phyloP scores from a whole-genome alignment of 176 grass and related monocot genomes.

The Rhynchospora breviuscula region DNA sequence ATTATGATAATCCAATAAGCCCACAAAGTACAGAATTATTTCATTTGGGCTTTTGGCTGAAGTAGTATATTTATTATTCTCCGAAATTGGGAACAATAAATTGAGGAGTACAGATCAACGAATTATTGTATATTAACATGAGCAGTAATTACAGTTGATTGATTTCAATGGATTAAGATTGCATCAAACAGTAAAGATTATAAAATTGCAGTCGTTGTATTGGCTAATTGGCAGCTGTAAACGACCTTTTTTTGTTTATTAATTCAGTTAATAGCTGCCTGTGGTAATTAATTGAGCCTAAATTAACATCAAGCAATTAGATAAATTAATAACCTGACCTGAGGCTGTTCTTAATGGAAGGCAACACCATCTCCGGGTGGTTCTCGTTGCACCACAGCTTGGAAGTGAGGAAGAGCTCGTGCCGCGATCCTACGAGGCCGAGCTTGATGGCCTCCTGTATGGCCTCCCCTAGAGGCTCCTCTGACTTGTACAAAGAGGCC shows the following conservation, averaged over 20 bases:
- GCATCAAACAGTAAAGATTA: neutral
- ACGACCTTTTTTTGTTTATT: too few species aligned
- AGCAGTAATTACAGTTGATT: too few species aligned
- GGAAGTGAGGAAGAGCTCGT: slow-evolving; percentile 62
- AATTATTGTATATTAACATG: too few species aligned
- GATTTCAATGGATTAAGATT: neutral
- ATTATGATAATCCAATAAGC: too few species aligned
- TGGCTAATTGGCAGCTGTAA: too few species aligned
- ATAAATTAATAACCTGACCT: slow-evolving; percentile 25
- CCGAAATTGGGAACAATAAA: too few species aligned
- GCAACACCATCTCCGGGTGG: slow-evolving; percentile 51
- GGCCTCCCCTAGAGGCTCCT: slow-evolving; percentile 38
- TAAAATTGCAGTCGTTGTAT: neutral
- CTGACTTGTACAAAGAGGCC: slow-evolving; percentile 35
- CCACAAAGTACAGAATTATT: too few species aligned
- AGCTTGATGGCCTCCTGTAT: slow-evolving; percentile 28
- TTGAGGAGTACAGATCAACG: too few species aligned
- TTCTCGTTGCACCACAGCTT: slow-evolving; percentile 63
- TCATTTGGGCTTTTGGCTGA: too few species aligned
- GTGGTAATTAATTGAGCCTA: neutral
- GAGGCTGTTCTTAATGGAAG: slow-evolving; percentile 41
- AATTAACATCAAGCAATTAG: neutral
- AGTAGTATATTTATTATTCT: too few species aligned
- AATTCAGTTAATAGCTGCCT: too few species aligned
- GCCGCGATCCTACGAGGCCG: slow-evolving; percentile 38